phyloP scores from a whole-genome alignment of 129 eudicot genomes.

The Flaveria ramosissima region DNA sequence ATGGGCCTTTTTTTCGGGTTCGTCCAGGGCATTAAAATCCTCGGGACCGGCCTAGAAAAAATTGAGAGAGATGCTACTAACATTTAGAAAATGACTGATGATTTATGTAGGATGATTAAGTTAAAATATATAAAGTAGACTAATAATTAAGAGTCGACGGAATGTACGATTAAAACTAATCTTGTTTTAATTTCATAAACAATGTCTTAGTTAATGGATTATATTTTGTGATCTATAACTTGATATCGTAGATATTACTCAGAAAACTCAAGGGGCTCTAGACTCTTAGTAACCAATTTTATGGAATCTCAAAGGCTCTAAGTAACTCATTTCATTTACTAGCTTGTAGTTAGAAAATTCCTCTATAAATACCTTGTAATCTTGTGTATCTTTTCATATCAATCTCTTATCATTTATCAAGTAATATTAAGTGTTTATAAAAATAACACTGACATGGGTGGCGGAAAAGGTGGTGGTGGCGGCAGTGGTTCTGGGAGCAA shows the following conservation, averaged over 20 bases:
- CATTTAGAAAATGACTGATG: no score
- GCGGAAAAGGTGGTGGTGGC: background rate
- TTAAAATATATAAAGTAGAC: no score
- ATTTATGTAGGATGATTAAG: no score
- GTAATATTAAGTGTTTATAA: background rate
- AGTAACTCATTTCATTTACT: background rate
- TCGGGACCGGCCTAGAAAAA: no score
- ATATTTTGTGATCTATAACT: no score
- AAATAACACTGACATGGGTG: background rate
- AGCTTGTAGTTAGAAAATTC: background rate
- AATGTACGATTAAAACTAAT: no score
- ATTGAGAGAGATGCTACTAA: no score
- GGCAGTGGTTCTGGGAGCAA: no score
- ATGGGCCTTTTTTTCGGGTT: no score
- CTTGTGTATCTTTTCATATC: background rate
- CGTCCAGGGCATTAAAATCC: no score
- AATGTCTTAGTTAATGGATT: background rate
- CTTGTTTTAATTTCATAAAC: no score
- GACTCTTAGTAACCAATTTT: background rate
- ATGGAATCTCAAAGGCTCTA: background rate
- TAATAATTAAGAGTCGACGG: no score
- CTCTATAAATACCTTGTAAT: conserved; percentile 10
- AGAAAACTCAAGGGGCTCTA: background rate
- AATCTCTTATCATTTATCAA: background rate
- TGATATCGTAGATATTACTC: background rate